Evolutionary conservation across 768 basidiomycete species (phyloP).

Genomic region (Trametes cubensis): DNA sequence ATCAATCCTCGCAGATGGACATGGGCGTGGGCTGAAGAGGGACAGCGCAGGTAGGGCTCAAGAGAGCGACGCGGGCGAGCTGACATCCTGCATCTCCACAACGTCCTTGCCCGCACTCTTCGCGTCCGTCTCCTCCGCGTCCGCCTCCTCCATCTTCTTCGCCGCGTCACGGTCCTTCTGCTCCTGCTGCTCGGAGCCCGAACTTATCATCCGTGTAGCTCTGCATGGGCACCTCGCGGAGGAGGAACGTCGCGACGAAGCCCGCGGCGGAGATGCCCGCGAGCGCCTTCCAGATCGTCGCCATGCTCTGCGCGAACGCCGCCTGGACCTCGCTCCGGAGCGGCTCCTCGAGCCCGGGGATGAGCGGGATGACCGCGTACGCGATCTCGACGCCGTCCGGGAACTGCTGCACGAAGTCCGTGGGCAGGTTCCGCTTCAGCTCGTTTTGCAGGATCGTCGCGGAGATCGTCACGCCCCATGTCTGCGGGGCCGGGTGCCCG

Average conservation of each 20-base stretch:
- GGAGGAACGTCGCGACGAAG: slow-evolving; percentile 36
- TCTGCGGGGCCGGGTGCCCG: slow-evolving; percentile 35
- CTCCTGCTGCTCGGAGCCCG: slow-evolving; percentile 16
- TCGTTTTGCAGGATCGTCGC: slow-evolving; percentile 55
- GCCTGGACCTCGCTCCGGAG: slow-evolving; percentile 39
- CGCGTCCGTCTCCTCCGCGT: neutral
- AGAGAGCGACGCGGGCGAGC: neutral
- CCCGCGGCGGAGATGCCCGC: slow-evolving; percentile 43
- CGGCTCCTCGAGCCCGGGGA: slow-evolving; percentile 39
- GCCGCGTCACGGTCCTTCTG: neutral
- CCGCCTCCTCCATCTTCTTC: neutral
- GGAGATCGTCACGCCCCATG: slow-evolving; percentile 56
- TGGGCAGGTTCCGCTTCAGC: slow-evolving; percentile 45
- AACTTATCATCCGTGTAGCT: slow-evolving; percentile 23
- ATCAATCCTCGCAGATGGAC: too few relatives aligned
- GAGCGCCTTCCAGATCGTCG: slow-evolving; percentile 46
- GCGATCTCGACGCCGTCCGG: slow-evolving; percentile 44
- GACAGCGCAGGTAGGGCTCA: neutral
- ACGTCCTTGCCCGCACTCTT: neutral
- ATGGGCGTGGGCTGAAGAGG: too few relatives aligned
- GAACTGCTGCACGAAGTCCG: slow-evolving; percentile 38
- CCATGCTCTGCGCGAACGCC: slow-evolving; percentile 46
- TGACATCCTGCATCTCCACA: neutral
- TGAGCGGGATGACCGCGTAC: slow-evolving; percentile 49
- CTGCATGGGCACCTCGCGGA: slow-evolving; percentile 34